Evolutionary conservation across 2,329 filamentous ascomycete genomes (phyloP).

Genomic region (Leptographium galeiforme): DNA sequence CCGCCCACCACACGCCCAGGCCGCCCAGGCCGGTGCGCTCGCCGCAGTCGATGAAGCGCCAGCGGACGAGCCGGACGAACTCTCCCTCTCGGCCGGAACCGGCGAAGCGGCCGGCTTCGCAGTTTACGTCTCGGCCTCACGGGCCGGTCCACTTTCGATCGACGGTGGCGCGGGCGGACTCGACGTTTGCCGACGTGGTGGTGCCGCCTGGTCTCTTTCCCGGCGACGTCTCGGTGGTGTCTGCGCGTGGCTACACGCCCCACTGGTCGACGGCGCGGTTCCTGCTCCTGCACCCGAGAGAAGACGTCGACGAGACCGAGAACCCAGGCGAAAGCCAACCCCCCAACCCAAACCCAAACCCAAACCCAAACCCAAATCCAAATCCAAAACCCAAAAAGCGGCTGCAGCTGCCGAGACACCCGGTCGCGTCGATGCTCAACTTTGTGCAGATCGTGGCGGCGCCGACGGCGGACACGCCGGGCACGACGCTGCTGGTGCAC

Average conservation of each 20-base stretch:
- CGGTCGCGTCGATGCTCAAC: slow-evolving; percentile 46
- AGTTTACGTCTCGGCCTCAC: no score
- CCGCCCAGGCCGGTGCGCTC: neutral
- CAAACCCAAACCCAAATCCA: no score
- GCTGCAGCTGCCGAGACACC: neutral
- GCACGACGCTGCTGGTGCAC: slow-evolving; percentile 63
- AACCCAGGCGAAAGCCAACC: neutral
- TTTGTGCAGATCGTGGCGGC: slow-evolving; percentile 64
- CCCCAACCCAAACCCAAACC: no score
- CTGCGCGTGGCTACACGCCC: neutral
- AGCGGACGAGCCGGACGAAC: neutral
- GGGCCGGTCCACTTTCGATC: no score
- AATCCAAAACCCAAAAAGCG: neutral
- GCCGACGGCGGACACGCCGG: slow-evolving; percentile 78
- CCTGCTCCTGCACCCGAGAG: neutral
- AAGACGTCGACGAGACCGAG: neutral
- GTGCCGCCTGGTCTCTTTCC: slow-evolving; percentile 4
- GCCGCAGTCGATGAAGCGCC: neutral
- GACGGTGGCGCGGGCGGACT: no score
- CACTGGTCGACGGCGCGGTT: neutral
- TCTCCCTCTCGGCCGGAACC: neutral
- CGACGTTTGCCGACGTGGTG: neutral
- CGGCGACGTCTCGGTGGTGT: neutral
- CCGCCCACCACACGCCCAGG: no score
- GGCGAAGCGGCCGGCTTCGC: no score